Evolutionary conservation across 2,329 filamentous ascomycete genomes (phyloP), one percentile per base, ranked within the genome.

Genomic region (Pseudopithomyces maydicus): DNA sequence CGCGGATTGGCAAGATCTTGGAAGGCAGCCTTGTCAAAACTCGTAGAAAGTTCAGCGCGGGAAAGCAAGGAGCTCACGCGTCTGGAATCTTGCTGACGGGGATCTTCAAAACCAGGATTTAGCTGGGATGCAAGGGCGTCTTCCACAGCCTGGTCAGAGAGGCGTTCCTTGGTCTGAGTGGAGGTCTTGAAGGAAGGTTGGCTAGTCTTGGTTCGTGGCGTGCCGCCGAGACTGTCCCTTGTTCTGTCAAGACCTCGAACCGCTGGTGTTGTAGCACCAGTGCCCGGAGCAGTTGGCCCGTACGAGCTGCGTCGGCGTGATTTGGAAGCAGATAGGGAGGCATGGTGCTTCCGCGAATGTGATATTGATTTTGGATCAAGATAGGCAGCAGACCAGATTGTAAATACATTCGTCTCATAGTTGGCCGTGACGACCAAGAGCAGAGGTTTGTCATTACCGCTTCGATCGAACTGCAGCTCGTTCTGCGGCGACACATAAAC

Each of bases 51-150:
- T 71, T 97, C 94, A 32, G 91, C 90, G 67, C 94, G 85, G 15
- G 93, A 93, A 52, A 97, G 82, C 77, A 97, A 85, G 15, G 94
- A 98, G 78, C 95, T 99, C 23, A 98, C 90, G 49, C 95, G 86
- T 42, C 95, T 87, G n/a, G 85, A 86, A 42, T 85, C 83, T 61
- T 83, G 82, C 45, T 83, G 81, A 26, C 83, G 81, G 32, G 83
- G 79, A 54, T 73, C 69, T 39, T 78, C 75, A 49, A 75, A 81
- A 49, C 81, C 80, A 17, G 80, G 80, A 56, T 82, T 81, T 53
- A 82, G 74, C 49, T 80, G 80, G 6, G 79, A 81, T 11, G 78
- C 79, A 66, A 82, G 79, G 7, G 71, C 77, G 52, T 79, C 77
- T 59, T 82, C 80, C 17, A 80, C 79, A 38, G 72, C 73, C 53